Evolutionary conservation across 2,329 filamentous ascomycete species (phyloP).

Genomic region (Colletotrichum lini): DNA sequence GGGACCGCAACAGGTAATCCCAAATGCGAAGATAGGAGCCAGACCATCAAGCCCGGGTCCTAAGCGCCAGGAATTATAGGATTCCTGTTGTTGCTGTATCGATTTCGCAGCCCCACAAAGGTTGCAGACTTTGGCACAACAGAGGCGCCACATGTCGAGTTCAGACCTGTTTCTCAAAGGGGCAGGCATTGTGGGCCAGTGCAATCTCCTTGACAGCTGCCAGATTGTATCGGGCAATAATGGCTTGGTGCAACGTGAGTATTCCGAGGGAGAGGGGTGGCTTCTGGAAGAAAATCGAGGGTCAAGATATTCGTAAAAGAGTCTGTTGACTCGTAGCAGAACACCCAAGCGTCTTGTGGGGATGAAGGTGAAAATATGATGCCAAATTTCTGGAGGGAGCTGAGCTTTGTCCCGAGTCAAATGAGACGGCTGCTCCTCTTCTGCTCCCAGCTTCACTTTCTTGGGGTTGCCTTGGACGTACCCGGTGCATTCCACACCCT

Average conservation of each 20-base stretch:
- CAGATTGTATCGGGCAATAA: conserved; percentile 77
- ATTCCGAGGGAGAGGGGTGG: conserved; percentile 48
- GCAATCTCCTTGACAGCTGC: conserved; percentile 76
- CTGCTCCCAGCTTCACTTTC: conserved; percentile 7
- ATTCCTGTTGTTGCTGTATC: conserved; percentile 43
- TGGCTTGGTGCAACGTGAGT: conserved; percentile 42
- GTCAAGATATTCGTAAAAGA: conserved; percentile 74
- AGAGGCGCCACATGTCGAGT: conserved; percentile 82
- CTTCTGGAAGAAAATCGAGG: conserved; percentile 55
- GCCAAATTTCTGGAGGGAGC: conserved; percentile 72
- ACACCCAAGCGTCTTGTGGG: conserved; percentile 74
- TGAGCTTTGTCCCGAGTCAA: conserved; percentile 4
- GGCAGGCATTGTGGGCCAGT: conserved; percentile 77
- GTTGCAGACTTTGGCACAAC: conserved; percentile 75
- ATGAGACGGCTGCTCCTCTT: neutral
- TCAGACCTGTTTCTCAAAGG: conserved; percentile 77
- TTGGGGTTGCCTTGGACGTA: conserved; percentile 14
- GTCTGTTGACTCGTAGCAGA: conserved; percentile 77
- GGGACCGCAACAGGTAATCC: conserved; percentile 73
- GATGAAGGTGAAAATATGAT: conserved; percentile 77
- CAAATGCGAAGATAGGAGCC: conserved; percentile 80
- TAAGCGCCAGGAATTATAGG: conserved; percentile 65
- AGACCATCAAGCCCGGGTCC: conserved; percentile 75
- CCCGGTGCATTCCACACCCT: neutral
- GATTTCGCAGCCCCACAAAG: conserved; percentile 69